A percentile compares a stretch with the other conserved stretches of the same genome.
phyloP scores from a whole-genome alignment of 805 yeast species.

The Wickerhamomyces subpelliculosus region DNA sequence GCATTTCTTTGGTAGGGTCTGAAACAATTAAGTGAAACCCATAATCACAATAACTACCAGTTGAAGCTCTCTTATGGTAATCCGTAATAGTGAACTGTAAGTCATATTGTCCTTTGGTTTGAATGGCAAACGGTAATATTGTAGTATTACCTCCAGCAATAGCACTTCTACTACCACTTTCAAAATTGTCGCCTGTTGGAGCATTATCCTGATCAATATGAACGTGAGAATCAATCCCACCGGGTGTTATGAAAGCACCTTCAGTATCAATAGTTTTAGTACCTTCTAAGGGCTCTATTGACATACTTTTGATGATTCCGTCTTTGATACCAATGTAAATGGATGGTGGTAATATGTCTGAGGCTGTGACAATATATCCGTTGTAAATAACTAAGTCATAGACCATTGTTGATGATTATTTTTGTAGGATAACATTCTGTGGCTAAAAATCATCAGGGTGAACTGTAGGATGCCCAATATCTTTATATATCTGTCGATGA shows the following conservation, averaged over 20 bases:
- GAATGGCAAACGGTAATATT: slow-evolving; percentile 40
- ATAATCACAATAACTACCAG: slow-evolving; percentile 37
- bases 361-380: slow-evolving; percentile 25
- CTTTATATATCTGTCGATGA: no score
- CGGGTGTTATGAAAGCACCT: slow-evolving; percentile 43
- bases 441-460: no score
- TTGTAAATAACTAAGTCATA: slow-evolving; percentile 20
- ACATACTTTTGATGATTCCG: slow-evolving; percentile 31
- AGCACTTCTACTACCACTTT: slow-evolving; percentile 37
- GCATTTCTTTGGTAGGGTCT: slow-evolving; percentile 25
- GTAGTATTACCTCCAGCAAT: slow-evolving; percentile 47
- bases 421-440: no score
- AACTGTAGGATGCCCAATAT: no score
- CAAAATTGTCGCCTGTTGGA: slow-evolving; percentile 38
- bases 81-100: slow-evolving; percentile 24
- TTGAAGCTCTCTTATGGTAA: slow-evolving; percentile 24
- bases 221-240: slow-evolving; percentile 45
- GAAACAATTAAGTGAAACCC: slow-evolving; percentile 41
- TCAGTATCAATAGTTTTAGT: slow-evolving; percentile 34
- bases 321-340: slow-evolving; percentile 34
- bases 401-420: neutral
- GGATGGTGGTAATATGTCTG: slow-evolving; percentile 26
- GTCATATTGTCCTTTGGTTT: slow-evolving; percentile 24
- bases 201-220: slow-evolving; percentile 37
- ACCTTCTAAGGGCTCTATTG: slow-evolving; percentile 23